Percentiles rank a stretch among this genome's conserved stretches.
These are phyloP conservation scores for Rhynchospora pubera DNA, from an alignment of 176 grass and related monocot genomes.

Conservation along the genomic window DNA sequence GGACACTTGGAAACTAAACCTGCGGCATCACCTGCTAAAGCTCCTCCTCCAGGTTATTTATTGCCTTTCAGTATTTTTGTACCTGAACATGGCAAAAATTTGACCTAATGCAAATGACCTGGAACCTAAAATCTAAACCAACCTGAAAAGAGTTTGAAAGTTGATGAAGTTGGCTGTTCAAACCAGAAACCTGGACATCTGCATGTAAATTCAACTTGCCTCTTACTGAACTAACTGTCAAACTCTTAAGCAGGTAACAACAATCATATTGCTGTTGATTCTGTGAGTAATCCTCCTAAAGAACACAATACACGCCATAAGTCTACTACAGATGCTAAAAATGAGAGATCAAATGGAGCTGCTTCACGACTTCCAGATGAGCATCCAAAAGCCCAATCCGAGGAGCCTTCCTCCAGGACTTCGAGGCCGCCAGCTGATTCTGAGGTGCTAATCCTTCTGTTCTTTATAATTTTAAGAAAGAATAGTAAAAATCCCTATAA, in stretches of 20 bases:
- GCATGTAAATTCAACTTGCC: neutral
- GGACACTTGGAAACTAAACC: slow-evolving; percentile 77
- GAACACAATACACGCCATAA: slow-evolving; percentile 45
- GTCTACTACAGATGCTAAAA: slow-evolving; percentile 51
- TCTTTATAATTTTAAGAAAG: neutral
- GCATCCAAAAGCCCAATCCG: slow-evolving; percentile 39
- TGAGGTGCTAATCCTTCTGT: slow-evolving; percentile 47
- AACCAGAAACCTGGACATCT: neutral
- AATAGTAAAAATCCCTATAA: neutral
- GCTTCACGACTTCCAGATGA: slow-evolving; percentile 47
- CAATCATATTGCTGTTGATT: slow-evolving; percentile 30
- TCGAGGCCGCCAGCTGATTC: slow-evolving; percentile 47
- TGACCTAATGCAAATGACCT: neutral
- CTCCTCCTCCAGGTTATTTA: slow-evolving; percentile 45
- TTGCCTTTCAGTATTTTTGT: neutral
- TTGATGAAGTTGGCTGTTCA: neutral
- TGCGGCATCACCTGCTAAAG: slow-evolving; percentile 41
- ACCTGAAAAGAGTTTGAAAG: neutral
- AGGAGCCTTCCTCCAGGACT: slow-evolving; percentile 42
- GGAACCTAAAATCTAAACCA: neutral
- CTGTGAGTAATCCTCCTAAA: slow-evolving; percentile 36
- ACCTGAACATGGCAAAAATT: neutral
- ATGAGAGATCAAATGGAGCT: slow-evolving; percentile 61
- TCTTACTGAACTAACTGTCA: neutral
- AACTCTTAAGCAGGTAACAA: slow-evolving; percentile 46